Conservation (phyloP, 768 basidiomycete species). For the Cyathus striatus region DNA sequence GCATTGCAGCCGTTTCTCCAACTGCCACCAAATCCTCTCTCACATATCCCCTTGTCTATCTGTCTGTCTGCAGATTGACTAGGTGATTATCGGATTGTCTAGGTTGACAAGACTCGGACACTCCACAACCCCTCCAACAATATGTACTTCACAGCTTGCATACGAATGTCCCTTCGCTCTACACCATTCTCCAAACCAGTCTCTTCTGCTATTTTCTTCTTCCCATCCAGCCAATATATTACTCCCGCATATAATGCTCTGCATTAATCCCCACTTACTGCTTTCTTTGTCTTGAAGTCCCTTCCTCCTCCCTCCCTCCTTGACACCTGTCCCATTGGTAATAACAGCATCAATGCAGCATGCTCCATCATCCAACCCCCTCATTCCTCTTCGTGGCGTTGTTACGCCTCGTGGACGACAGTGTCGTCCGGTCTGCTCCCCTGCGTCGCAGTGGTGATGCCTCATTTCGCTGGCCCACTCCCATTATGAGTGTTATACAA, state of each 20-base stretch:
- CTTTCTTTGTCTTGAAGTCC: conserved; percentile 14
- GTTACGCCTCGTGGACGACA: conserved; percentile 79
- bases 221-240: conserved; percentile 3
- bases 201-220: conserved; percentile 1
- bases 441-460: too few relatives aligned
- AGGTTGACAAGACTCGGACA: conserved; percentile 36
- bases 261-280: conserved; percentile 20
- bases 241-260: conserved; percentile 25
- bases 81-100: conserved; percentile 37
- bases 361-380: conserved; percentile 66
- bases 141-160: conserved; percentile 33
- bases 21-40: too few relatives aligned
- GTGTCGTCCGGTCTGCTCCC: conserved; percentile 45
- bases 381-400: conserved; percentile 59
- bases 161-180: conserved; percentile 14
- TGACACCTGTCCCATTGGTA: conserved; percentile 14
- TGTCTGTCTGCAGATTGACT: conserved; percentile 30
- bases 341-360: conserved; percentile 34
- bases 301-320: conserved; percentile 22
- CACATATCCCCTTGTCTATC: conserved; percentile 15
- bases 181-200: conserved; percentile 8
- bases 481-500: too few relatives aligned
- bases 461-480: too few relatives aligned
- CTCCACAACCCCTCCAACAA: conserved; percentile 25
- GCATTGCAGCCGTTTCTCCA: too few relatives aligned